Evolutionary conservation across 306 rosid species (phyloP), one percentile per base, ranked within the genome.

Genomic region (Castanea sativa): DNA sequence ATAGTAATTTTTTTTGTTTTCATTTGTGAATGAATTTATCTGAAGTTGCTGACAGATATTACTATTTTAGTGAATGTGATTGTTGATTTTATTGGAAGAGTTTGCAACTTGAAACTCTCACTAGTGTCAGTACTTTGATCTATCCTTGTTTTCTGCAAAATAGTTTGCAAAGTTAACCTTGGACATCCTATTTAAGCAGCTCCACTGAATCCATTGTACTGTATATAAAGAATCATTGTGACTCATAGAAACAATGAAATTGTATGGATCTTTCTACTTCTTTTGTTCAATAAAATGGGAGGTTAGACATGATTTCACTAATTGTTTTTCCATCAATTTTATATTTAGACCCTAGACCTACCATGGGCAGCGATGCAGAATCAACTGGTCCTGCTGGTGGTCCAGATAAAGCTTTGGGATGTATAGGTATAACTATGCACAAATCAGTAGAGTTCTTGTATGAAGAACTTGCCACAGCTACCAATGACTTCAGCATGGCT

Each of bases 391-490:
- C 35, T 77, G 78, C 45, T 25, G 71, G 65, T 30, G 79, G 80
- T 73, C 85, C 43, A 38, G 43, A 38, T 38, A 38, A 69, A 79
- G 81, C 79, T 74, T 68, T 83, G 67, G 89, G 88, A 35, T 80
- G 77, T 77, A 78, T 88, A 6, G 88, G 92, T 64, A 85, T 92
- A 57, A 83, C 91, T 27, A 89, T 86, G 41, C 87, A 87, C 58
- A 92, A 94, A 80, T 92, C 97, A 68, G 81, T 91, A 80, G 93
- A 92, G 59, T 90, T 94, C 83, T 80, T 92, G 4, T 89, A 81
- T 35, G 92, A 94, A 81, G 97, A 94, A 88, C 91, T 94, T 73
- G 85, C 96, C 20, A 84, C 78, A 53, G 96, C 93, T 29, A 92
- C 97, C 43, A 82, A 89, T 84, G 71, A 90, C 84, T 94, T 94